Base-by-base conservation (phyloP, 208 protist genomes). In the Crithidia mellificae region DNA sequence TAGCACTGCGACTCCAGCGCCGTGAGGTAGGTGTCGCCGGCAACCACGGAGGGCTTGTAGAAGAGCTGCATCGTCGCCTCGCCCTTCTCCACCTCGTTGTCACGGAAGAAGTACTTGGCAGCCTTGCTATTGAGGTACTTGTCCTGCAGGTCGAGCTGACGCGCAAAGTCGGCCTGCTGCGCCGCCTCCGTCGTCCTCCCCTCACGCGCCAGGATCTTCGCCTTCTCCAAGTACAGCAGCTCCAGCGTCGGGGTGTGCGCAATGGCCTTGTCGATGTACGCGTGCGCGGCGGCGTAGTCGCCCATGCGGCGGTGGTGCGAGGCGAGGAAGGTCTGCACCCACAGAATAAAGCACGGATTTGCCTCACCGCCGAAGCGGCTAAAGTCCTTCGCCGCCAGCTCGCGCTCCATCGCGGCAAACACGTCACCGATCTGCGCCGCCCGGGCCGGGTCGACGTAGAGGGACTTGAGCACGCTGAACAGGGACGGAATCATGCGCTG, bases 171-270 rank as follows among this genome's bases (percentile, higher is more conserved):
- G 19, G 94, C 86, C 20, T 59, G 59, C 64, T 86, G 47, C 2
- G 87, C 85, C n/a, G 97, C 97, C 58, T 82, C 80, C 24, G 75
- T 22, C 8, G 94, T 63, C 64, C 97, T 89, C 63, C 95, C 92
- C 55, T 83, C 78, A 4, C 80, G 73, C 51, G 83, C 83, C 50
- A 84, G 81, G 55, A 98, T 89, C 65, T 88, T 87, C 4, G 87
- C 94, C 74, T 98, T 97, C 67, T 91, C 71, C 14, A 96, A 49
- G 74, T 98, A 98, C 17, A 98, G 68, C 46, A 98, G 84, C 50
- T 98, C 75, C 25, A 97, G 66, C 4, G 98, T 99, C 24, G 98
- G 98, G 11, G 97, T 99, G 87, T 99, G 98, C 15, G 52, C 77
- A 54, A 99, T 94, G 3, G 93, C 96, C 43, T 80, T 73, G 12